Evolutionary conservation across 2,329 filamentous ascomycete species (phyloP).

Genomic region (Colletotrichum abscissum): DNA sequence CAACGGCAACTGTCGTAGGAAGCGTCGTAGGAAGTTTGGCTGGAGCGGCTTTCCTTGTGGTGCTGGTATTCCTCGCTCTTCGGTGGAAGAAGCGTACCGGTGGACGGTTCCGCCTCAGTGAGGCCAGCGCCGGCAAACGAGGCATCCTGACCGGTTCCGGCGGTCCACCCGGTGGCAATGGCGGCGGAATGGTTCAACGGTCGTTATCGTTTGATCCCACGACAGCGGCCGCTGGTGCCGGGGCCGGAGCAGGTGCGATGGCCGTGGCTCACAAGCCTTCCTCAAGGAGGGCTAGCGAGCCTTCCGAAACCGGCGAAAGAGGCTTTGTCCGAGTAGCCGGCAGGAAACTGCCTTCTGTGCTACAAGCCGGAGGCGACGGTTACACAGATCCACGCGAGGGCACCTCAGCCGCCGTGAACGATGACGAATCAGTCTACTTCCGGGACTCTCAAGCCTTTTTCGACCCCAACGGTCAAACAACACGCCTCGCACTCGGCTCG

Average conservation of each 20-base stretch:
- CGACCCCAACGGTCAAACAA: conserved; percentile 44
- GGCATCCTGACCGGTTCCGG: conserved; percentile 43
- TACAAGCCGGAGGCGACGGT: conserved; percentile 72
- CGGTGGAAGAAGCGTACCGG: conserved; percentile 65
- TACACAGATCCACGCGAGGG: conserved; percentile 63
- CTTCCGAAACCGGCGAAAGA: conserved; percentile 58
- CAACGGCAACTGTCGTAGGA: conserved; percentile 56
- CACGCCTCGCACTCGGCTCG: conserved; percentile 63
- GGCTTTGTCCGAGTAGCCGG: conserved; percentile 75
- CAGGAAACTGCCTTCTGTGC: conserved; percentile 71
- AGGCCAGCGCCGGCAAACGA: conserved; percentile 47
- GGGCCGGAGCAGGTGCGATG: conserved; percentile 23
- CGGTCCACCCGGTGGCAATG: conserved; percentile 37
- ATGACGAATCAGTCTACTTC: conserved; percentile 61
- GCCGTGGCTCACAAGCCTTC: conserved; percentile 39
- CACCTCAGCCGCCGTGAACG: conserved; percentile 43
- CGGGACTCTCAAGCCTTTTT: conserved; percentile 63
- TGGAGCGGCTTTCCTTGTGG: conserved; percentile 65
- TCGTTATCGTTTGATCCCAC: conserved; percentile 49
- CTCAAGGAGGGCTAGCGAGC: conserved; percentile 47
- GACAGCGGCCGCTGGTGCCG: neutral
- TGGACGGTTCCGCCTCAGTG: conserved; percentile 55
- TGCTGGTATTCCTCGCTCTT: conserved; percentile 65
- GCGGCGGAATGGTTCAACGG: conserved; percentile 58
- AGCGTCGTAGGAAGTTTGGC: conserved; percentile 69